Evolutionary conservation across 768 basidiomycete species (phyloP).

Genomic region (Mycena rebaudengoi): DNA sequence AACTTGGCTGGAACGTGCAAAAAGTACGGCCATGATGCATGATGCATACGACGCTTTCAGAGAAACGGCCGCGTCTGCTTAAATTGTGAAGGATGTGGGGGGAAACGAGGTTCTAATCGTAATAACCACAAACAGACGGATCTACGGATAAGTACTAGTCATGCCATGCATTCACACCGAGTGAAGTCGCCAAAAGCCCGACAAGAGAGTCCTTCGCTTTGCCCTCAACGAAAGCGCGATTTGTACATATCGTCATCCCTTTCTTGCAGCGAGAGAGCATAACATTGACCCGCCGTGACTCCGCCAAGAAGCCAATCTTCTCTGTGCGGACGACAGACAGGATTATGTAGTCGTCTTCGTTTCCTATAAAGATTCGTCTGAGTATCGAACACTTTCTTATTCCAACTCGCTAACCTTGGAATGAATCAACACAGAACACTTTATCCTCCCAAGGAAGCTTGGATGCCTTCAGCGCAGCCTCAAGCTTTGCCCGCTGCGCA

Average conservation of each 20-base stretch:
- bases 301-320: slow-evolving; percentile 68
- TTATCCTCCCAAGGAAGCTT: slow-evolving; percentile 64
- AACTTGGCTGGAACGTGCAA: too few relatives aligned
- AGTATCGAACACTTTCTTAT: too few relatives aligned
- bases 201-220: slow-evolving; percentile 41
- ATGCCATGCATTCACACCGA: slow-evolving; percentile 33
- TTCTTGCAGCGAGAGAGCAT: slow-evolving; percentile 78
- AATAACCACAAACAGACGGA: too few relatives aligned
- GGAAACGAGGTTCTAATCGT: too few relatives aligned
- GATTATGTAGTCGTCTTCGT: slow-evolving; percentile 78
- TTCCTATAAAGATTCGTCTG: slow-evolving; percentile 67
- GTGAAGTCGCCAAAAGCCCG: slow-evolving; percentile 36
- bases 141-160: too few relatives aligned
- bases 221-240: slow-evolving; percentile 57
- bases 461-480: slow-evolving; percentile 54
- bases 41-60: too few relatives aligned
- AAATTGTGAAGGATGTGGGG: too few relatives aligned
- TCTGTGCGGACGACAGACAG: slow-evolving; percentile 74
- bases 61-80: too few relatives aligned
- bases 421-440: slow-evolving; percentile 81
- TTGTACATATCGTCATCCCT: slow-evolving; percentile 73
- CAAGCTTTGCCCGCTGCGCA: slow-evolving; percentile 65
- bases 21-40: too few relatives aligned
- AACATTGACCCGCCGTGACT: slow-evolving; percentile 72
- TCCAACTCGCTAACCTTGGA: slow-evolving; percentile 68